Conservation (phyloP, 495 filamentous ascomycete genomes). For the Pseudomonodictys pantanalensis region DNA sequence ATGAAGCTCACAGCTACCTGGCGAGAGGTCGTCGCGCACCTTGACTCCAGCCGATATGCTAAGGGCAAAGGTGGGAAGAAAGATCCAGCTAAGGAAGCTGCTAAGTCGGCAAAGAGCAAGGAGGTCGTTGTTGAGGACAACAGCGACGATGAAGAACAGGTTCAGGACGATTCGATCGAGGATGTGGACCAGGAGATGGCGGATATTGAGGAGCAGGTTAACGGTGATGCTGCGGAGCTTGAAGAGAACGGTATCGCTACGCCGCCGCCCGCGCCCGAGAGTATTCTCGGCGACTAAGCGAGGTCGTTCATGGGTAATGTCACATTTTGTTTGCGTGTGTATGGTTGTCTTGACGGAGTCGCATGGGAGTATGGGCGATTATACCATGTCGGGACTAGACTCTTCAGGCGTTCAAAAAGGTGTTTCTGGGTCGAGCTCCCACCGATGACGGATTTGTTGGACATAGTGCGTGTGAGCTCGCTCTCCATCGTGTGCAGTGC, state of each 20-base stretch:
- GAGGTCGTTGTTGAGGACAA: conserved; percentile 45
- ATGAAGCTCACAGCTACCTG: conserved; percentile 67
- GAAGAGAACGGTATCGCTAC: conserved; percentile 12
- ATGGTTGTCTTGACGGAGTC: background rate
- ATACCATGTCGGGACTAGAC: too few species aligned
- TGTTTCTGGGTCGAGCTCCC: too few species aligned
- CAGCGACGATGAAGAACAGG: conserved; percentile 33
- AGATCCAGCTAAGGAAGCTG: conserved; percentile 19
- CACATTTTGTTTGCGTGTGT: background rate
- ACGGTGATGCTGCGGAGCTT: background rate
- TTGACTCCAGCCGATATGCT: conserved; percentile 59
- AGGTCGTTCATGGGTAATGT: background rate
- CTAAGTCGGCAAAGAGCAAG: conserved; percentile 47
- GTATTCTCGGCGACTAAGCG: conserved; percentile 27
- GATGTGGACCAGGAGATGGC: conserved; percentile 27
- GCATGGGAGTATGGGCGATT: background rate
- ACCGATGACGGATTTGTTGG: too few species aligned
- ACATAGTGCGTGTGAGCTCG: too few species aligned
- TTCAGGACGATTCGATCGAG: too few species aligned
- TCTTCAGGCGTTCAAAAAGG: too few species aligned
- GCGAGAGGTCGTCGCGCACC: conserved; percentile 68
- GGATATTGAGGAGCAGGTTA: conserved; percentile 16
- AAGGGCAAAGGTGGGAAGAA: conserved; percentile 44
- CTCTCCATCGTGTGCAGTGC: too few species aligned
- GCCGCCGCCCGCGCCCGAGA: conserved; percentile 18